These are phyloP conservation scores for Trichoderma gamsii DNA, from an alignment of 495 filamentous ascomycete genomes.

Conservation along the genomic window DNA sequence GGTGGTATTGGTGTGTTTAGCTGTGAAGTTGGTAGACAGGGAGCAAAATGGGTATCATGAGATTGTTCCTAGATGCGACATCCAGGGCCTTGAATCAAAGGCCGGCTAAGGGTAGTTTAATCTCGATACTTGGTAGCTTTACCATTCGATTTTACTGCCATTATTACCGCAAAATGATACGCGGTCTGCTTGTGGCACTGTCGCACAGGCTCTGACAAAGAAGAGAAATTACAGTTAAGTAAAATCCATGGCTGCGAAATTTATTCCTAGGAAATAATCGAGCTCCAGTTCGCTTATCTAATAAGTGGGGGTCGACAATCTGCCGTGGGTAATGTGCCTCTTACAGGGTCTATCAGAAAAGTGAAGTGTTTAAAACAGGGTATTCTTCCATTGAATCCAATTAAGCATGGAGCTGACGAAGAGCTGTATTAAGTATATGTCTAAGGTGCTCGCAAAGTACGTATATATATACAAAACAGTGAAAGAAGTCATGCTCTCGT, in stretches of 20 bases:
- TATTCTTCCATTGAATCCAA: no score
- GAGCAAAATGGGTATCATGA: neutral
- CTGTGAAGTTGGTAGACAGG: neutral
- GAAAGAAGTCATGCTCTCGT: neutral
- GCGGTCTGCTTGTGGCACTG: neutral
- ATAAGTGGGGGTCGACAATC: neutral
- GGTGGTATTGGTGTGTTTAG: neutral
- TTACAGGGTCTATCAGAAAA: neutral
- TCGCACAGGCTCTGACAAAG: neutral
- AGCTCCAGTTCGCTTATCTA: neutral
- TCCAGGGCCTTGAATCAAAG: neutral
- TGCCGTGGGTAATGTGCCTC: neutral
- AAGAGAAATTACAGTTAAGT: neutral
- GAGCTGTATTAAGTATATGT: conserved; percentile 13
- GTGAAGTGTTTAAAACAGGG: neutral
- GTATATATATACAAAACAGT: conserved; percentile 14
- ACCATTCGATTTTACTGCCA: neutral
- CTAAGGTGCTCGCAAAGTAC: conserved; percentile 9
- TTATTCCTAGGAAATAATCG: neutral
- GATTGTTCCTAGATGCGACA: neutral
- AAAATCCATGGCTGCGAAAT: neutral
- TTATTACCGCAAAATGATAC: neutral
- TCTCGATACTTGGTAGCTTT: neutral
- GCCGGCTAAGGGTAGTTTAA: neutral
- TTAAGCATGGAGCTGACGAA: neutral